Conservation (phyloP, 2,329 filamentous ascomycete genomes). For the Teratosphaeria viscida region DNA sequence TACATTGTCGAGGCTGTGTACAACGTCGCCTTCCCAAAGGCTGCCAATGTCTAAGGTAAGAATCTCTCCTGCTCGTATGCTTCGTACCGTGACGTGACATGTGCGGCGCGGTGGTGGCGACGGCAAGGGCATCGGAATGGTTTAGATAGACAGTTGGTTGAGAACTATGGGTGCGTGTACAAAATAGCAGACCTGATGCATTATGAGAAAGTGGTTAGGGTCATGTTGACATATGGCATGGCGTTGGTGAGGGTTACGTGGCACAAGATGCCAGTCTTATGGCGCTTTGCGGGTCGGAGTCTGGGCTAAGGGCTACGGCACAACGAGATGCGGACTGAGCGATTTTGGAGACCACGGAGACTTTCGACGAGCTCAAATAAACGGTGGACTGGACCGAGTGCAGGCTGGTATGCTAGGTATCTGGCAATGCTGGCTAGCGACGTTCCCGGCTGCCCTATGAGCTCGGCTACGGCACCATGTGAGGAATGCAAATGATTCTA, state of each 20-base stretch:
- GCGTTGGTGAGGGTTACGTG: neutral
- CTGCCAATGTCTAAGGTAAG: constrained; percentile 13
- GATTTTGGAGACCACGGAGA: neutral
- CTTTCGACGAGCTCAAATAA: neutral
- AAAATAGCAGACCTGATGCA: neutral
- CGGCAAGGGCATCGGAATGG: neutral
- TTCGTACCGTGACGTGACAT: neutral
- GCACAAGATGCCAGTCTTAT: neutral
- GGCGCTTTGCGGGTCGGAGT: neutral
- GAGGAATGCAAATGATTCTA: neutral
- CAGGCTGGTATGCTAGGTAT: neutral
- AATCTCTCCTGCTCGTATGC: neutral
- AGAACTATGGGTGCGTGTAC: neutral
- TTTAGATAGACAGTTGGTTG: neutral
- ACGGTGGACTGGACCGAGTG: neutral
- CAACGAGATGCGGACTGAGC: neutral
- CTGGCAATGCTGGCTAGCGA: neutral
- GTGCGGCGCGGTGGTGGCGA: neutral
- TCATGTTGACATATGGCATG: neutral
- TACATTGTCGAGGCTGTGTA: constrained; percentile 98
- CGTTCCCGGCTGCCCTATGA: neutral
- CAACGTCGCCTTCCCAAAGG: constrained; percentile 39
- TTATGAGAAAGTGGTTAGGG: neutral
- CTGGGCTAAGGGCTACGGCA: neutral
- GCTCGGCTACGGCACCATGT: neutral